A percentile compares a stretch with the other conserved stretches of the same genome.
Conservation (phyloP, 148 eudicot species). For the Cornus controversa region DNA sequence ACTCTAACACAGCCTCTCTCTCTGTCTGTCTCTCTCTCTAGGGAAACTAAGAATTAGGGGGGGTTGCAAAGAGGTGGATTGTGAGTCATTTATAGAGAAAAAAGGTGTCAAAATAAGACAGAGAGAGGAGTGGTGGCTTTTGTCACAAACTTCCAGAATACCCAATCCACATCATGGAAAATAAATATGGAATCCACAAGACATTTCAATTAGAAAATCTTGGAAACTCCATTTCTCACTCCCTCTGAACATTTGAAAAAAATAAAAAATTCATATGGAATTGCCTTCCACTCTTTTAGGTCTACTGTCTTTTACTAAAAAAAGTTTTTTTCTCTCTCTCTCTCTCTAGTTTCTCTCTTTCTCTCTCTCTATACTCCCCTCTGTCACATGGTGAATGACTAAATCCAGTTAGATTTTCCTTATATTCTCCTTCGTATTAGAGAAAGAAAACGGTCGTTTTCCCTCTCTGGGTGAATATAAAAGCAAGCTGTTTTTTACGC, state of each 20-base stretch:
- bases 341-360: neutral
- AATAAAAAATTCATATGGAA: neutral
- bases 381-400: neutral
- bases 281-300: constrained; percentile 24
- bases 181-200: constrained; percentile 2
- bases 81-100: constrained; percentile 47
- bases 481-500: constrained; percentile 26
- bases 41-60: too few relatives aligned
- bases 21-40: neutral
- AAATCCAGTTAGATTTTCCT: constrained; percentile 14
- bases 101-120: constrained; percentile 33
- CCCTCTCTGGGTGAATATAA: neutral
- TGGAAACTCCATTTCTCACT: constrained; percentile 2
- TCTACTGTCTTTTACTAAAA: constrained; percentile 15
- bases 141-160: constrained; percentile 14
- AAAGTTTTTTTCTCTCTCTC: neutral
- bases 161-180: constrained; percentile 7
- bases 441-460: constrained; percentile 8
- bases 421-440: neutral
- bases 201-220: constrained; percentile 7
- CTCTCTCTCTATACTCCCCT: neutral
- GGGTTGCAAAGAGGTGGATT: constrained; percentile 17
- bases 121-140: constrained; percentile 19
- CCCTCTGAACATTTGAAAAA: neutral
- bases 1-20: neutral